A percentile compares a stretch with the other conserved stretches of the same genome.
Evolutionary conservation across 2,329 filamentous ascomycete genomes (phyloP).

Genomic region (Cryphonectria radicalis): DNA sequence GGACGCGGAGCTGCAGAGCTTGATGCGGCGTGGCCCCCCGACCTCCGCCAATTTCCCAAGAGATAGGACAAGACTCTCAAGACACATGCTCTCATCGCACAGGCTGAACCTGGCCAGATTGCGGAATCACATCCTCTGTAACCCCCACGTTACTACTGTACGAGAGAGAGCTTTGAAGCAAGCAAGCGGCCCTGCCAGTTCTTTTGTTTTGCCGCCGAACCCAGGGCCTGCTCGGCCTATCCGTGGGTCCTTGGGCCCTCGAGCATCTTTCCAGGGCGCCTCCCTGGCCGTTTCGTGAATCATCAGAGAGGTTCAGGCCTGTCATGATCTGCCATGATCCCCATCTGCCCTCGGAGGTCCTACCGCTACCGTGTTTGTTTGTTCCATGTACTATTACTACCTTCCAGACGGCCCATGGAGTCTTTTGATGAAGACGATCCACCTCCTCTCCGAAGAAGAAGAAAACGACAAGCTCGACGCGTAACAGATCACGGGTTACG

Average conservation of each 20-base stretch:
- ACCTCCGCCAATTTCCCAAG: conserved; percentile 8
- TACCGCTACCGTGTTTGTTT: neutral
- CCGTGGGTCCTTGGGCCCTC: neutral
- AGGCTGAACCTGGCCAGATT: conserved; percentile 4
- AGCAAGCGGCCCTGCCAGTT: neutral
- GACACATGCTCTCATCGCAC: neutral
- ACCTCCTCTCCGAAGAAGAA: neutral
- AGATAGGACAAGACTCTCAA: neutral
- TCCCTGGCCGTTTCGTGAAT: conserved; percentile 10
- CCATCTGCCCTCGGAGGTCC: neutral
- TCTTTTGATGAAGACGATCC: neutral
- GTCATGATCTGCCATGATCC: conserved; percentile 1
- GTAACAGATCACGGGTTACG: neutral
- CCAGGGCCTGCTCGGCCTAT: neutral
- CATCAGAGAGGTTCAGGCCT: conserved; percentile 1
- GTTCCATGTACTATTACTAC: neutral
- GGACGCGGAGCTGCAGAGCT: neutral
- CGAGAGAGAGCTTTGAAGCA: neutral
- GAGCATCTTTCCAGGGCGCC: neutral
- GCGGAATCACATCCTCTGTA: neutral
- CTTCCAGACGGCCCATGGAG: neutral
- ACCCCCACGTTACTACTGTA: neutral
- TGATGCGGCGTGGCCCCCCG: conserved; percentile 7
- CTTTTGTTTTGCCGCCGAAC: neutral
- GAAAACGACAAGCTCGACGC: neutral